A percentile compares a stretch with the other conserved stretches of the same genome.
Conservation (phyloP, 192 early-diverging fungal genomes). For the Fimicolochytrium jonesii region DNA sequence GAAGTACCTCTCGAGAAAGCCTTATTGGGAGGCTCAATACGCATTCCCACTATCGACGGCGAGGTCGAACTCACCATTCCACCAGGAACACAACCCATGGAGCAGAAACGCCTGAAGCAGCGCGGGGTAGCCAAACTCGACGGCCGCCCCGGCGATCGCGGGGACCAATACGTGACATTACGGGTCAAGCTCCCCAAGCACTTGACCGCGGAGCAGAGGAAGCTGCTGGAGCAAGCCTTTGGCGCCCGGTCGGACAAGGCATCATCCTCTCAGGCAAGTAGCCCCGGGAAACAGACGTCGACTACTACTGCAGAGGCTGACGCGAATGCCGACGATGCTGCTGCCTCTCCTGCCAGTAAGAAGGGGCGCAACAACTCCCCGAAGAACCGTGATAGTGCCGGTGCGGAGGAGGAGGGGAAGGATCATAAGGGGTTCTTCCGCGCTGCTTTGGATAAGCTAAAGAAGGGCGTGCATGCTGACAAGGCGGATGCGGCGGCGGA, state of each 20-base stretch:
- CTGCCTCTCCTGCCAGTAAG: neutral
- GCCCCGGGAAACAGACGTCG: neutral
- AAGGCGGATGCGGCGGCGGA: neutral
- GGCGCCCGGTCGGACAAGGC: conserved; percentile 28
- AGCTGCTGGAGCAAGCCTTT: conserved; percentile 55
- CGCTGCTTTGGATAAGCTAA: conserved; percentile 12
- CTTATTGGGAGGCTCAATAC: conserved; percentile 78
- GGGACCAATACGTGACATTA: conserved; percentile 89
- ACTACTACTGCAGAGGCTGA: neutral
- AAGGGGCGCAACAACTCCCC: neutral
- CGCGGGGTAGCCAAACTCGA: conserved; percentile 71
- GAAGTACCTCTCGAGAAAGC: conserved; percentile 81
- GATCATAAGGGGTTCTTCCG: conserved; percentile 7
- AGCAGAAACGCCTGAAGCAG: conserved; percentile 68
- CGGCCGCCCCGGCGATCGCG: conserved; percentile 43
- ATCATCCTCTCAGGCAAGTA: neutral
- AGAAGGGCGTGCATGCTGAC: neutral
- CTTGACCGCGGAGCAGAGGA: conserved; percentile 42
- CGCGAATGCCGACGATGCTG: neutral
- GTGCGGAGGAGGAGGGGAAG: neutral
- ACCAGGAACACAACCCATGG: conserved; percentile 85
- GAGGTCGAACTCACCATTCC: conserved; percentile 89
- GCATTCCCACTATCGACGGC: conserved; percentile 91
- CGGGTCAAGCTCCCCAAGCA: conserved; percentile 74
- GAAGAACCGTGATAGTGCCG: neutral